Evolutionary conservation across 2,329 filamentous ascomycete genomes (phyloP).

Genomic region (Fusarium pilosicola): DNA sequence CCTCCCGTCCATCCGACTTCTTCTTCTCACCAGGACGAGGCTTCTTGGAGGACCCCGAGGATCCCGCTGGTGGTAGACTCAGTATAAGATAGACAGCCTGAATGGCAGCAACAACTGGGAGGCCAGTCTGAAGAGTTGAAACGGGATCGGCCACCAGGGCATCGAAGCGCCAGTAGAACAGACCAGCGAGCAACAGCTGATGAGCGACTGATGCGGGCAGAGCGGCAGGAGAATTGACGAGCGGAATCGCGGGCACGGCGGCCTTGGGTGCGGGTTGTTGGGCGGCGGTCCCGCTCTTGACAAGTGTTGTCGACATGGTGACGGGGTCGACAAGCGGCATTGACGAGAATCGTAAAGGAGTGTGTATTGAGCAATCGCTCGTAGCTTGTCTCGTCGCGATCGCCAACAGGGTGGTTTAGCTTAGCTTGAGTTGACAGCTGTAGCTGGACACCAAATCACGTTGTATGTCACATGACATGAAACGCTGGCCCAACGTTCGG

Average conservation of each 20-base stretch:
- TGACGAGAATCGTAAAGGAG: conserved; percentile 8
- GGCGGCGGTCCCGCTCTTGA: conserved; percentile 45
- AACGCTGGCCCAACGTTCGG: conserved; percentile 3
- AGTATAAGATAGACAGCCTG: conserved; percentile 72
- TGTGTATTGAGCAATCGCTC: conserved; percentile 31
- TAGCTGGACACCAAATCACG: conserved; percentile 29
- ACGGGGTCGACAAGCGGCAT: conserved; percentile 51
- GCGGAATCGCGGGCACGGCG: conserved; percentile 51
- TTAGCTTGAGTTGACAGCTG: conserved; percentile 31
- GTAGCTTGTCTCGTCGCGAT: conserved; percentile 31
- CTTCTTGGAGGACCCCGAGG: conserved; percentile 59
- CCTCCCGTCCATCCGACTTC: conserved; percentile 58
- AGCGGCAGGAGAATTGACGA: conserved; percentile 51
- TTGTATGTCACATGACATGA: conserved; percentile 32
- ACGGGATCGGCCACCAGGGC: conserved; percentile 77
- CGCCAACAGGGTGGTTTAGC: conserved; percentile 27
- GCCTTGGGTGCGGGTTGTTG: conserved; percentile 43
- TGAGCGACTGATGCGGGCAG: conserved; percentile 72
- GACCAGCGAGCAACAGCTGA: conserved; percentile 71
- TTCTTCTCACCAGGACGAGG: conserved; percentile 64
- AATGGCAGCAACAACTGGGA: conserved; percentile 70
- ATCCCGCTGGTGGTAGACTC: conserved; percentile 71
- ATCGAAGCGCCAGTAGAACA: conserved; percentile 72
- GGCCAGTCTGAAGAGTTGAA: conserved; percentile 66
- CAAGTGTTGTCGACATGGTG: conserved; percentile 52